Base-by-base conservation (phyloP, 441 rosid species). In the Breynia disticha region DNA sequence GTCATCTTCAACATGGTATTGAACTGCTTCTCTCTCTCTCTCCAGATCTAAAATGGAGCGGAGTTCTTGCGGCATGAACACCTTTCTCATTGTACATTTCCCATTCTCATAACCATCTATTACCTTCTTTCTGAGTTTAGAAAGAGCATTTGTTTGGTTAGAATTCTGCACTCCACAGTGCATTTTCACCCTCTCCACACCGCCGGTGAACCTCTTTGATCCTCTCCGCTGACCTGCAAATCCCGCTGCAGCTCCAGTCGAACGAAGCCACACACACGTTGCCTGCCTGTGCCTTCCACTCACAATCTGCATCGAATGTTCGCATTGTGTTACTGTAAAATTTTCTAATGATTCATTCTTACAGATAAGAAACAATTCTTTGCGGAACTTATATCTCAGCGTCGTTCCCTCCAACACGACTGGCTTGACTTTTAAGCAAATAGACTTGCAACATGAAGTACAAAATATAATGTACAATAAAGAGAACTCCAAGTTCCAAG, bases 271-370 rank as follows among this genome's bases (percentile, higher is more conserved):
- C 80, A 24, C 95, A 87, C 12, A 79, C 61, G 69, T 87, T 87
- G 67, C 93, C 95, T 35, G 95, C 93, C 67, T 82, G 95, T 0
- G 95, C 93, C 75, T 82, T 87, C 95, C 93, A 84, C 47, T 84
- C 90, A 2, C 93, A 84, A 63, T 87, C 93, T 87, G 71, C 60
- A 56, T 2, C 18, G 28, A 54, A 48, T 46, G 28, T 56, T 48
- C 2, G 28, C 44, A 19, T 20, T 9, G n/a, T n/a, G n/a, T 50
- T 19, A 50, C 35, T 14, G n/a, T 44, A 12, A 17, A 12, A 59
- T 20, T 55, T 62, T 16, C 44, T 41, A 28, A 0, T 4, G 35
- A 28, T 28, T 28, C 35, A 28, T 28, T 28, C 35, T 28, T 28
- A 1, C 9, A 41, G 44, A 15, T 1, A 41, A 41, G 44, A 11